Evolutionary conservation across 257 asterid species (phyloP), one percentile per base, ranked within the genome.

Genomic region (Verbascum thapsus): DNA sequence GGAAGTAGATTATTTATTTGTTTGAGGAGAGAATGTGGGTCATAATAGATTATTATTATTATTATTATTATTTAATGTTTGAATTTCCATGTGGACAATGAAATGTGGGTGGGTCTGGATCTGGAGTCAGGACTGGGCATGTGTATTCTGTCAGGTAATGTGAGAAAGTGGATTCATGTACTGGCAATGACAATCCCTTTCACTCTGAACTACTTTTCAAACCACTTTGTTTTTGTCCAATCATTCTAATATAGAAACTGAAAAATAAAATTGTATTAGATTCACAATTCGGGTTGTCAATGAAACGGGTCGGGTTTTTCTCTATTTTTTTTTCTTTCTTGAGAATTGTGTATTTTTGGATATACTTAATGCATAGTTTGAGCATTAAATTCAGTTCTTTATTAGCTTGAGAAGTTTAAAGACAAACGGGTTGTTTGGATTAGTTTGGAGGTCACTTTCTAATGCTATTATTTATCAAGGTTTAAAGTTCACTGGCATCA

Each of bases 71-170:
- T 49, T 77, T 76, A 66, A 59, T 82, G 32, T 64, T 64, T 66
- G 12, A 64, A 75, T 48, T 68, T 80, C 73, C 90, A 82, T 82
- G 85, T 77, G 86, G 88, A 75, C 83, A 77, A 67, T 75, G 72
- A 70, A 78, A 77, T 74, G 88, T 76, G 81, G 78, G 78, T 72
- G 74, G 83, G 83, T 80, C 85, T 81, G 63, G 74, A 49, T 67
- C 70, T 63, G 74, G 67, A n/a, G n/a, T n/a, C n/a, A n/a, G n/a
- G n/a, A n/a, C n/a, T n/a, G n/a, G 80, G 79, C 96, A 84, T 85
- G 95, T 91, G 95, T 94, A 73, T 83, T 76, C 72, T 83, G 90
- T 84, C 94, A 86, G 87, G 71, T 75, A 67, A 74, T 69, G 76
- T 41, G 70, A 70, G 74, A 69, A 83, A 80, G 81, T 83, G 88